Percentiles rank a stretch among this genome's conserved stretches.
Conservation (phyloP, 495 filamentous ascomycete species). For the Zalerion maritima region DNA sequence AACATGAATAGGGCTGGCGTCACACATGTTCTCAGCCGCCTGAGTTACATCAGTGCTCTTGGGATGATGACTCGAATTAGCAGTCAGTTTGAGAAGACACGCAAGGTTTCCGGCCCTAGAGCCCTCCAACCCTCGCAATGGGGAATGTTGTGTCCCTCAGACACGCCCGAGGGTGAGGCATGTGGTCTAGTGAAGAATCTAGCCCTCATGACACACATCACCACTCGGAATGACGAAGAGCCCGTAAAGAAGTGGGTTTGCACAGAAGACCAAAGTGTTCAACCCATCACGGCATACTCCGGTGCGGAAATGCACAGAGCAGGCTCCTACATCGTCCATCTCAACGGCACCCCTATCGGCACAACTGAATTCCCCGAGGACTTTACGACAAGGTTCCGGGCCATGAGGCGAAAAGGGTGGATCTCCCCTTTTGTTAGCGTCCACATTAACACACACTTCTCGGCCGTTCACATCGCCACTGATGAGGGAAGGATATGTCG, state of each 20-base stretch:
- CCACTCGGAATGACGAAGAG: constrained; percentile 82
- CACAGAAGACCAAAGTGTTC: constrained; percentile 47
- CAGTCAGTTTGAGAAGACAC: constrained; percentile 96
- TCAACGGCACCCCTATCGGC: constrained; percentile 87
- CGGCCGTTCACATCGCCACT: constrained; percentile 85
- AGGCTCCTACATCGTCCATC: constrained; percentile 79
- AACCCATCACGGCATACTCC: constrained; percentile 45
- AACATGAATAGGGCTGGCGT: constrained; percentile 97
- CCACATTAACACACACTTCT: constrained; percentile 83
- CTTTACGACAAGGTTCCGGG: constrained; percentile 71
- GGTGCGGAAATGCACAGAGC: constrained; percentile 71
- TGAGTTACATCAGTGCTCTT: constrained; percentile 95
- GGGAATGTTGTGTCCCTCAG: constrained; percentile 90
- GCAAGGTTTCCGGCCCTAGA: constrained; percentile 89
- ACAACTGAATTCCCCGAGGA: constrained; percentile 67
- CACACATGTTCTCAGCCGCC: constrained; percentile 84
- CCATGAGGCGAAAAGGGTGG: constrained; percentile 69
- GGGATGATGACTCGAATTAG: constrained; percentile 99
- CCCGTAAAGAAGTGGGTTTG: constrained; percentile 71
- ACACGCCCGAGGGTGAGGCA: constrained; percentile 96
- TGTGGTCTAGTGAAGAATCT: constrained; percentile 97
- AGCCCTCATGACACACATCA: constrained; percentile 98
- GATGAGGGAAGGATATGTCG: constrained; percentile 94
- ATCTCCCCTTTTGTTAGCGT: constrained; percentile 93
- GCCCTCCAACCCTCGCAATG: constrained; percentile 95